Percentiles rank a stretch among this genome's conserved stretches.
phyloP scores from a whole-genome alignment of 306 rosid species.

The Begonia peltatifolia region DNA sequence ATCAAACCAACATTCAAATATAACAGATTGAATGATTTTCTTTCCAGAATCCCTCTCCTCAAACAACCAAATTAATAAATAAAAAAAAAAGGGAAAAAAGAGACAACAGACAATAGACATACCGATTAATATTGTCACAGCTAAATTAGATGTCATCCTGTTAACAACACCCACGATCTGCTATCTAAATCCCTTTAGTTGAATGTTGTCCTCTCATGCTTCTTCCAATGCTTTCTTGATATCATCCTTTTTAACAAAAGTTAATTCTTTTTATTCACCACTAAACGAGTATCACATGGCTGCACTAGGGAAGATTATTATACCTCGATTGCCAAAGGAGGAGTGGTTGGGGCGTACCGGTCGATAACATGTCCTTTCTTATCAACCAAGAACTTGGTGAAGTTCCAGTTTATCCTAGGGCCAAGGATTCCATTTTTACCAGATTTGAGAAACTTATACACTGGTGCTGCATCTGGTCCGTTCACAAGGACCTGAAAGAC shows the following conservation, averaged over 20 bases:
- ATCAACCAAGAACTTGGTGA: constrained; percentile 75
- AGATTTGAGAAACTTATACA: constrained; percentile 62
- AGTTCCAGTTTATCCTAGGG: constrained; percentile 85
- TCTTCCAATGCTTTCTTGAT: constrained; percentile 68
- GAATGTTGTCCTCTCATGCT: constrained; percentile 19
- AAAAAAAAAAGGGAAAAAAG: no score
- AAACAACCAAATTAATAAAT: background rate
- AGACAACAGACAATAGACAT: background rate
- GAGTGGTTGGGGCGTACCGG: constrained; percentile 58
- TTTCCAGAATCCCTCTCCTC: background rate
- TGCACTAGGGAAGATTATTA: background rate
- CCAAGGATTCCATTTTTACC: constrained; percentile 53
- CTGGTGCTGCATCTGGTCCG: constrained; percentile 50
- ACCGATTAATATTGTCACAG: background rate
- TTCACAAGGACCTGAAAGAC: constrained; percentile 51
- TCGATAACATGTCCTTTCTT: constrained; percentile 50
- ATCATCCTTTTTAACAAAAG: constrained; percentile 34
- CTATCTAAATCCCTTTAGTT: background rate
- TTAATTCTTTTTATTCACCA: constrained; percentile 6
- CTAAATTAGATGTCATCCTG: background rate
- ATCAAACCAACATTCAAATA: no score
- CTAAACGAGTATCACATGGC: constrained; percentile 2
- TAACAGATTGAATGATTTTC: background rate
- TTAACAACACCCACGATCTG: constrained; percentile 1
- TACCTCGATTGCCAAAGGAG: constrained; percentile 62